Conservation (phyloP, 1,139 yeast genomes). For the Lodderomyces elongisporus region DNA sequence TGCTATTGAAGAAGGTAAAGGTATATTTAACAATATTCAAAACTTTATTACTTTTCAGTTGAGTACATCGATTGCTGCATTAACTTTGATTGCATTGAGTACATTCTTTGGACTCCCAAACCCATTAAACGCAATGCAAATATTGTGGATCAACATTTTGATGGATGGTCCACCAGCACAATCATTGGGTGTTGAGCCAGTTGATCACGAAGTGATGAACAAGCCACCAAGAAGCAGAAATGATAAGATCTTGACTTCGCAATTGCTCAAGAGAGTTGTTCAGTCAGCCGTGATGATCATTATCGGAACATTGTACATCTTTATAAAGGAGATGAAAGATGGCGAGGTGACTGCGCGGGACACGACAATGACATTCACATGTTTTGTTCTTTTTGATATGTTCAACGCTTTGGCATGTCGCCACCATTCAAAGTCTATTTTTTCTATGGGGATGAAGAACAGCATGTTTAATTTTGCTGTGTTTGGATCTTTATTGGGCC, state of each 20-base stretch:
- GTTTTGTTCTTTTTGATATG: constrained; percentile 93
- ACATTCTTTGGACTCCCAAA: constrained; percentile 85
- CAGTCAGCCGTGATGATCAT: constrained; percentile 70
- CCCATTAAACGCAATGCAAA: constrained; percentile 98
- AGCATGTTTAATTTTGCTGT: constrained; percentile 92
- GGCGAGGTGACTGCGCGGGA: constrained; percentile 83
- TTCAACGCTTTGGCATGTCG: constrained; percentile 93
- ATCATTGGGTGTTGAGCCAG: constrained; percentile 95
- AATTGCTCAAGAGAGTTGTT: constrained; percentile 65
- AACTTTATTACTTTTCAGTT: constrained; percentile 90
- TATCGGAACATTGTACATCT: constrained; percentile 79
- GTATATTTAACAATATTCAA: constrained; percentile 90
- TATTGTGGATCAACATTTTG: constrained; percentile 90
- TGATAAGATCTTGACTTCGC: constrained; percentile 71
- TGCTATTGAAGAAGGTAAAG: constrained; percentile 96
- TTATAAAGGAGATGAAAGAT: constrained; percentile 78
- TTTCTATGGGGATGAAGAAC: constrained; percentile 72
- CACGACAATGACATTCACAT: constrained; percentile 97
- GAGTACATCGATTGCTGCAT: constrained; percentile 92
- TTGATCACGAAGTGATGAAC: constrained; percentile 89
- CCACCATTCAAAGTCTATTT: constrained; percentile 74
- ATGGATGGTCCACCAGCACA: constrained; percentile 99
- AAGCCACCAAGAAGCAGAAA: constrained; percentile 88
- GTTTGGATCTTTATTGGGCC: constrained; percentile 86
- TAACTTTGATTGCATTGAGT: constrained; percentile 80